Base-by-base conservation (phyloP, 2,329 filamentous ascomycete species). In the Apiospora kogelbergensis region DNA sequence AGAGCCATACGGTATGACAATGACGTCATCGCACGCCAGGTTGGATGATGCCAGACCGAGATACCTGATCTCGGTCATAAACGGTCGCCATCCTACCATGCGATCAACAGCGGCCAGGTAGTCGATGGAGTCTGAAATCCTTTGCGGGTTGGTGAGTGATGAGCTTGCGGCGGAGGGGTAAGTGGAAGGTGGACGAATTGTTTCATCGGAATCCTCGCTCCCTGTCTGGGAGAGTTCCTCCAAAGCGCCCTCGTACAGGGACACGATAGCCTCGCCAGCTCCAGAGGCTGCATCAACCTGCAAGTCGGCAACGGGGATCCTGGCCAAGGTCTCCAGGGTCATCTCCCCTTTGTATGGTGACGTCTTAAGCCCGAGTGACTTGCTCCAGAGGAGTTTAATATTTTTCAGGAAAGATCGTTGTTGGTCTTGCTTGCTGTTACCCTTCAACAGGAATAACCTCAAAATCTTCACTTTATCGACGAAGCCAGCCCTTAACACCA, bases 51-150 rank as follows among this genome's bases (percentile, higher is more conserved):
- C 42, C 9, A 64, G 63, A 10, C 67, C 67, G 10, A 66, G n/a
- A 33, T 60, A 66, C 10, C 67, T 63, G 3, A 1, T 66, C 11
- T 68, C 26, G 2, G 45, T 65, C 4, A 68, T 33, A 22, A 68
- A 66, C 9, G 30, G 30, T 2, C 4, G 13, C 13, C 44, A 26
- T 13, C n/a, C 45, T 0, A 66, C 20, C 63, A 66, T 45, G 24
- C 40, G 22, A 2, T 26, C 22, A 13, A 26, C 22, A 6, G 11
- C 22, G 22, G 24, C 24, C 46, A 53, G 24, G 11, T 53, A 26
- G 11, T 26, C 46, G 10, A 17, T 15, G 22, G 22, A 2, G 20
- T n/a, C n/a, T n/a, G 20, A 46, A 3, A 46, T 10, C 44, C 7
- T 46, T 3, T 4, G 33, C 3, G 44, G 11, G 1, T 22, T 46